Percentiles rank a stretch among this genome's conserved stretches.
phyloP scores from a whole-genome alignment of 148 eudicot genomes.

The Polygonum aviculare region DNA sequence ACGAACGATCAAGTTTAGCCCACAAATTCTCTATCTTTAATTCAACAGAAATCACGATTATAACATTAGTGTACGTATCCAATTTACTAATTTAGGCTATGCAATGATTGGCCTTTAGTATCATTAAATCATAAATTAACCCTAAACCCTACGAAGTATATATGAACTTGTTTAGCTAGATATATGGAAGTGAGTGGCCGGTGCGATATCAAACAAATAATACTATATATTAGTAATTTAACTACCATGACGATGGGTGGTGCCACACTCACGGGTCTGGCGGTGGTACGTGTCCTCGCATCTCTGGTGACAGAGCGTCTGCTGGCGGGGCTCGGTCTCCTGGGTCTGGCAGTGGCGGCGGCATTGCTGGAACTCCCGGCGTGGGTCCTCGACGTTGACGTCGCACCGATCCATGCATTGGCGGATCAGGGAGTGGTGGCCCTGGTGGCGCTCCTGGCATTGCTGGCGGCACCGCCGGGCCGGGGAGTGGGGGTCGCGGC shows the following conservation, averaged over 20 bases:
- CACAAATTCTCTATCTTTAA: too few species aligned
- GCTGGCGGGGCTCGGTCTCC: neutral
- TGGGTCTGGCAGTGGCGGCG: neutral
- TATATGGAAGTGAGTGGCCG: too few species aligned
- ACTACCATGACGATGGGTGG: neutral
- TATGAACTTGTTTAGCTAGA: too few species aligned
- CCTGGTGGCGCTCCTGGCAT: neutral
- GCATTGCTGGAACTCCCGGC: neutral
- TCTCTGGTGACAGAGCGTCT: neutral
- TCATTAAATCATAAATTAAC: too few species aligned
- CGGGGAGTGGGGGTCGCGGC: neutral
- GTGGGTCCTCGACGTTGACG: neutral
- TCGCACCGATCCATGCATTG: neutral
- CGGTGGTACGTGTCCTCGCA: neutral
- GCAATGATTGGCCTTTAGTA: too few species aligned
- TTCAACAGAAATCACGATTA: too few species aligned
- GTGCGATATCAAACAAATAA: too few species aligned
- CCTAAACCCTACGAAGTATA: too few species aligned
- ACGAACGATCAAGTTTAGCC: too few species aligned
- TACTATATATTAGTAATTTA: too few species aligned
- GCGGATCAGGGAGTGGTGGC: neutral
- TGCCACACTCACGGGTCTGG: neutral
- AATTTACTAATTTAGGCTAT: too few species aligned
- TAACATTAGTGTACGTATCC: too few species aligned
- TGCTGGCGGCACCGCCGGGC: constrained; percentile 6